Evolutionary conservation across 2,329 filamentous ascomycete species (phyloP), one percentile per base, ranked within the genome.

Genomic region (Fusarium neocosmosporiellum): DNA sequence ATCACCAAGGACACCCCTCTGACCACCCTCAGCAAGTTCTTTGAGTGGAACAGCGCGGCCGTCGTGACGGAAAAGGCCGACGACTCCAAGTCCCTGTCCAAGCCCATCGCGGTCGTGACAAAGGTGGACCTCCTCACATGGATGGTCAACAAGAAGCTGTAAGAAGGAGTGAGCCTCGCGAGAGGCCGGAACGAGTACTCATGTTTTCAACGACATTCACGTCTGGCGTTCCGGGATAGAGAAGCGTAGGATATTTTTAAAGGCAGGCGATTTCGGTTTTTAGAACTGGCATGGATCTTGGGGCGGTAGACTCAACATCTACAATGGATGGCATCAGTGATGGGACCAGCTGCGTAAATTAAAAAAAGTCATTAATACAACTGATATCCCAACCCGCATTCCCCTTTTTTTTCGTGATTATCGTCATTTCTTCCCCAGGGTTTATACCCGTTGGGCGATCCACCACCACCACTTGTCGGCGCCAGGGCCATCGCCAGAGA

Each of bases 11-110:
- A 98, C 74, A 99, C 96, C 1, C 93, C 93, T 4, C 87, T 99
- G 41, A 90, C 89, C 54, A 92, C 93, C 50, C 87, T 99, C 62
- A 96, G 94, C 86, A 91, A 93, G 78, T 99, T 99, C 84, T 94
- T 98, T 74, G 95, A 98, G 84, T 98, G 96, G 95, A 98, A 99
- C 84, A 96, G 93, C 75, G 96, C 96, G 0, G 96, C 96, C 0
- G 91, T 99, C 57, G 94, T 99, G 4, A 99, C 96, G 0, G 95
- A 98, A 82, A 88, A 89, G 75, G 85, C 86, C 14, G 84, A 84
- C 43, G 88, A 88, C 65, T 84, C 86, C 63, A 83, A 87, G 67
- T 89, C 87, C 24, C 81, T 90, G 63, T 88, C 88, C 53, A 97
- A 94, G 86, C 95, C 97, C 2, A 87, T 96, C 58, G 96, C 94